A percentile compares a stretch with the other conserved stretches of the same genome.
These are phyloP conservation scores for Pythium coloratum DNA, from an alignment of 352 stramenopile species.

Conservation along the genomic window DNA sequence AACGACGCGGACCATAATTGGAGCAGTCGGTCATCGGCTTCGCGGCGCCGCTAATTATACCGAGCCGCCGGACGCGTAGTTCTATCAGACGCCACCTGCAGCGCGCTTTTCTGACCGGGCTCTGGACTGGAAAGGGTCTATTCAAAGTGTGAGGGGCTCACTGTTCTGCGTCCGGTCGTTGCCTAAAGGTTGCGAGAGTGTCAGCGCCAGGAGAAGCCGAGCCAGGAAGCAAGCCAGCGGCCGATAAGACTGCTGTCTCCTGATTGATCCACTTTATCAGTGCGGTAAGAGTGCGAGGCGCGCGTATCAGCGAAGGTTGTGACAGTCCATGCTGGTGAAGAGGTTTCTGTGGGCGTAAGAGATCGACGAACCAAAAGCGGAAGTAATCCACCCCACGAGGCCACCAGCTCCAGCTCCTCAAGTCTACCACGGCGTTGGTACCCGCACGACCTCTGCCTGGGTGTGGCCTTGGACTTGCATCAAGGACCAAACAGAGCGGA, in stretches of 20 bases:
- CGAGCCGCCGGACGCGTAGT: not conserved
- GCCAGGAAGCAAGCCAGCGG: not conserved
- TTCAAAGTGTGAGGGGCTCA: not conserved
- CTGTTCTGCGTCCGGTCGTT: not conserved
- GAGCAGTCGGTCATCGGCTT: not conserved
- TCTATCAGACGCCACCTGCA: not conserved
- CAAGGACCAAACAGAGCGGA: not conserved
- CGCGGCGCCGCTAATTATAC: not conserved
- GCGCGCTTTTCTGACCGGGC: not conserved
- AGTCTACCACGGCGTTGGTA: not conserved
- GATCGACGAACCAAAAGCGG: not conserved
- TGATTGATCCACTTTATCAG: not conserved
- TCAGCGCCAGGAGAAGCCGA: not conserved
- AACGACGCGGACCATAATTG: not conserved
- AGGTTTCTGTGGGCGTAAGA: conserved; percentile 1
- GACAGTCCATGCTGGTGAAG: not conserved
- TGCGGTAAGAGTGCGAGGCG: conserved; percentile 9
- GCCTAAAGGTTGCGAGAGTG: not conserved
- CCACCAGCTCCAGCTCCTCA: not conserved
- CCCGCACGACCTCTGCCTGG: not conserved
- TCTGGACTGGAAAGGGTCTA: not conserved
- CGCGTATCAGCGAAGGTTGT: not conserved
- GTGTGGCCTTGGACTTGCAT: not conserved
- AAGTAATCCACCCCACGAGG: not conserved
- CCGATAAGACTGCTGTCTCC: conserved; percentile 5